These are phyloP conservation scores for Aleurites moluccanus DNA, from an alignment of 441 rosid genomes.

Conservation along the genomic window DNA sequence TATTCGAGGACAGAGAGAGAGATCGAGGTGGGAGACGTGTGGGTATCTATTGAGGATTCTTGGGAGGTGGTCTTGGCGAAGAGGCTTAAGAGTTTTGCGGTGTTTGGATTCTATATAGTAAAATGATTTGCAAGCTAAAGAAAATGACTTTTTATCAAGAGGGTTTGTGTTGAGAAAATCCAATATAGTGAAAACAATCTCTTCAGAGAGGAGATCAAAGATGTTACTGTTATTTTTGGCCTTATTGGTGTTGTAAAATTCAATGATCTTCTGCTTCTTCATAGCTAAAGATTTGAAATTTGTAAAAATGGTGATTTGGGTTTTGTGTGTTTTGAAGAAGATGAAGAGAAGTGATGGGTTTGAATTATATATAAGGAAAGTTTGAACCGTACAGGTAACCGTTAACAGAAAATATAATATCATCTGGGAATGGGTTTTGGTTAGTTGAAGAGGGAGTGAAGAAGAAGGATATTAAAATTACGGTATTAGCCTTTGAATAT, in stretches of 20 bases:
- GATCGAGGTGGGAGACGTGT: slow-evolving; percentile 56
- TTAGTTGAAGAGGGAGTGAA: slow-evolving; percentile 21
- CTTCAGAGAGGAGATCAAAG: slow-evolving; percentile 74
- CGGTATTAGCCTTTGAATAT: slow-evolving; percentile 11
- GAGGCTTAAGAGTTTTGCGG: slow-evolving; percentile 62
- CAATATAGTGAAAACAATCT: slow-evolving; percentile 63
- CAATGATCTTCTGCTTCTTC: slow-evolving; percentile 51
- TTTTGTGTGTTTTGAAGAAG: background rate
- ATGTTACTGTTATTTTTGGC: slow-evolving; percentile 10
- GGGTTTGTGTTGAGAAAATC: slow-evolving; percentile 56
- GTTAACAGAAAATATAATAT: slow-evolving; percentile 31
- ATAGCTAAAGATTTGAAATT: slow-evolving; percentile 10
- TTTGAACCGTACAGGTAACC: slow-evolving; percentile 26
- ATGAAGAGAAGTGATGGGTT: background rate
- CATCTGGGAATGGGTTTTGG: slow-evolving; percentile 6
- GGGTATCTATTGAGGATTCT: slow-evolving; percentile 63
- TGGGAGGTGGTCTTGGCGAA: slow-evolving; percentile 67
- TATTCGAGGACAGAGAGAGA: slow-evolving; percentile 78
- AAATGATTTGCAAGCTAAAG: slow-evolving; percentile 68
- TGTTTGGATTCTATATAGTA: slow-evolving; percentile 57
- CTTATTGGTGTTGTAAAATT: slow-evolving; percentile 18
- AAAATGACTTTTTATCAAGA: slow-evolving; percentile 71
- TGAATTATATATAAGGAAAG: background rate
- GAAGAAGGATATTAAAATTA: slow-evolving; percentile 23
- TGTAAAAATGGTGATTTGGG: background rate